phyloP scores from a whole-genome alignment of 1,139 yeast species.

The Sugiyamaella novakii region DNA sequence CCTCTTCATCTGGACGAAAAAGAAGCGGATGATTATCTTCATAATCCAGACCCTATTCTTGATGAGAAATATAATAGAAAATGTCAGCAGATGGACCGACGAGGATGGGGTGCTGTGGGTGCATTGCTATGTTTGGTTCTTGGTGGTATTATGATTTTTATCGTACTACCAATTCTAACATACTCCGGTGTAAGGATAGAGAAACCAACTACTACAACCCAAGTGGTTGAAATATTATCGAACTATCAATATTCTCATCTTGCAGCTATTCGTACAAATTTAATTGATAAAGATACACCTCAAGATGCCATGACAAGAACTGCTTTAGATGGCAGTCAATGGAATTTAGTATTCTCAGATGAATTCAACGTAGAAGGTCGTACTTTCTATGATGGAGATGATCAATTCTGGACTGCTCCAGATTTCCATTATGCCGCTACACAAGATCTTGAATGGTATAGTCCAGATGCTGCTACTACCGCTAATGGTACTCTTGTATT shows the following conservation, averaged over 20 bases:
- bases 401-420: constrained; percentile 78
- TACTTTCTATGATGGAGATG: constrained; percentile 80
- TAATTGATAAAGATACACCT: constrained; percentile 85
- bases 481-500: constrained; percentile 63
- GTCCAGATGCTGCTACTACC: constrained; percentile 78
- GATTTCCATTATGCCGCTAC: constrained; percentile 82
- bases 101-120: constrained; percentile 44
- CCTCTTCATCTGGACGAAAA: constrained; percentile 85
- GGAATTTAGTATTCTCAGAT: constrained; percentile 78
- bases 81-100: constrained; percentile 52
- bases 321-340: constrained; percentile 57
- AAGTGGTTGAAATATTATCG: constrained; percentile 50
- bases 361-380: constrained; percentile 84
- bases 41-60: constrained; percentile 88
- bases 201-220: constrained; percentile 20
- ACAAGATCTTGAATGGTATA: constrained; percentile 82
- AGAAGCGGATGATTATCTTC: constrained; percentile 89
- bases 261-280: constrained; percentile 59
- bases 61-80: constrained; percentile 78
- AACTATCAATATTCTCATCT: constrained; percentile 61
- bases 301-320: constrained; percentile 49
- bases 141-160: constrained; percentile 66
- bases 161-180: constrained; percentile 73
- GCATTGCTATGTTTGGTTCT: constrained; percentile 60
- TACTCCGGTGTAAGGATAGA: constrained; percentile 61